A percentile compares a stretch with the other conserved stretches of the same genome.
phyloP scores from a whole-genome alignment of 1,284 basidiomycete genomes.

The Irpex sp. region DNA sequence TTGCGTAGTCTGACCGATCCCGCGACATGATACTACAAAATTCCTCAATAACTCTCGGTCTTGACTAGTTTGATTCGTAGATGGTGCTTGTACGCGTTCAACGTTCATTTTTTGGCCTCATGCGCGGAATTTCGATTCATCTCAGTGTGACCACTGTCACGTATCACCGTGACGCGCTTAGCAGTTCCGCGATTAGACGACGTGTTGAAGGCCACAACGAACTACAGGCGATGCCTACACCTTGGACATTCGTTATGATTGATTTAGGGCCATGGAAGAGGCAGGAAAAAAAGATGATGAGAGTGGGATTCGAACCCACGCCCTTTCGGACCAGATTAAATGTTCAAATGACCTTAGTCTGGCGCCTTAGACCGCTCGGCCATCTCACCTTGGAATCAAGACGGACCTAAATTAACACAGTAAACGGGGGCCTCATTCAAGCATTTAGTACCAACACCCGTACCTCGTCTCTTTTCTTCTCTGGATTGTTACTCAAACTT shows the following conservation, averaged over 20 bases:
- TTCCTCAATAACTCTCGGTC: neutral
- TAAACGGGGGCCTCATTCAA: too few species aligned
- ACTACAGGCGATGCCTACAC: neutral
- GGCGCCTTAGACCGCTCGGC: constrained; percentile 85
- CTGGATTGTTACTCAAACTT: too few species aligned
- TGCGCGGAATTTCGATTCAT: too few species aligned
- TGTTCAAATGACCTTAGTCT: constrained; percentile 62
- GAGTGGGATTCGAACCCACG: constrained; percentile 44
- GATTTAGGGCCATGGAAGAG: neutral
- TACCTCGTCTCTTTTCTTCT: too few species aligned
- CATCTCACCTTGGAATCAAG: constrained; percentile 44
- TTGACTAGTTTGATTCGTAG: too few species aligned
- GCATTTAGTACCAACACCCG: too few species aligned
- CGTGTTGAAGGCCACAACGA: neutral
- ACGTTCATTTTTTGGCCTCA: too few species aligned
- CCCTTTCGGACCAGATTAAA: constrained; percentile 26
- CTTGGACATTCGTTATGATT: neutral
- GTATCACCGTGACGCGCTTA: too few species aligned
- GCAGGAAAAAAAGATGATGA: constrained; percentile 22
- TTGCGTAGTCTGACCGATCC: neutral
- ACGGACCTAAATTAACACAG: too few species aligned
- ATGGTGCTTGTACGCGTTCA: too few species aligned
- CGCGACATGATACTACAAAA: neutral
- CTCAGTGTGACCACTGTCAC: too few species aligned
- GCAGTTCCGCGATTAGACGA: too few species aligned